Evolutionary conservation across 306 rosid genomes (phyloP).

Genomic region (Malus domestica): DNA sequence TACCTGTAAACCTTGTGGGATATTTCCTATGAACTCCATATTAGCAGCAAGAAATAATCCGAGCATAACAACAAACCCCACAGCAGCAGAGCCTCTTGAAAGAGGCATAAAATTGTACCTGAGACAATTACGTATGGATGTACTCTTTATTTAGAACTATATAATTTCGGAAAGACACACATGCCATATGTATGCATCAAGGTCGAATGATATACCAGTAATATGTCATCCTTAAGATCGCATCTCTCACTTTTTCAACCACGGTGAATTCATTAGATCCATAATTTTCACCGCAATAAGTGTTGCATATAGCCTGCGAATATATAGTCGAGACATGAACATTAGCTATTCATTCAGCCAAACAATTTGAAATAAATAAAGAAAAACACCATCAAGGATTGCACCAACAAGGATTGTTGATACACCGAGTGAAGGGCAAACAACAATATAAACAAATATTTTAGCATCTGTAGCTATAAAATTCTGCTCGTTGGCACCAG

Average conservation of each 20-base stretch:
- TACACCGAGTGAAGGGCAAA: background rate
- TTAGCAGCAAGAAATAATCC: constrained; percentile 94
- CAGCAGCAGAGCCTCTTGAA: constrained; percentile 87
- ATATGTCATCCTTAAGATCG: constrained; percentile 90
- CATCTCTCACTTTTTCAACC: constrained; percentile 87
- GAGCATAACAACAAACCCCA: constrained; percentile 74
- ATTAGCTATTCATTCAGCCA: constrained; percentile 5
- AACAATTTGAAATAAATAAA: background rate
- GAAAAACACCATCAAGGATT: background rate
- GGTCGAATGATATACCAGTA: constrained; percentile 61
- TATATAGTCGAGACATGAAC: constrained; percentile 1
- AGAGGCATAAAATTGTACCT: constrained; percentile 99
- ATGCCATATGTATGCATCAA: constrained; percentile 9
- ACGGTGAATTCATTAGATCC: constrained; percentile 66
- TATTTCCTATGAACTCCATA: constrained; percentile 83
- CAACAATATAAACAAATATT: background rate
- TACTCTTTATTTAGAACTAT: constrained; percentile 6
- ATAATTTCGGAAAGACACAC: constrained; percentile 4
- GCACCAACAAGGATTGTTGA: background rate
- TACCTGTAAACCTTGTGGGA: constrained; percentile 74
- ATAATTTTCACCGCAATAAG: constrained; percentile 80
- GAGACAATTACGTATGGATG: constrained; percentile 7
- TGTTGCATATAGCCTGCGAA: constrained; percentile 68
- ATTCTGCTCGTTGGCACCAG: background rate
- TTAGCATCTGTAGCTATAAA: background rate